Conservation (phyloP, 768 basidiomycete species). For the Kwoniella dendrophila region DNA sequence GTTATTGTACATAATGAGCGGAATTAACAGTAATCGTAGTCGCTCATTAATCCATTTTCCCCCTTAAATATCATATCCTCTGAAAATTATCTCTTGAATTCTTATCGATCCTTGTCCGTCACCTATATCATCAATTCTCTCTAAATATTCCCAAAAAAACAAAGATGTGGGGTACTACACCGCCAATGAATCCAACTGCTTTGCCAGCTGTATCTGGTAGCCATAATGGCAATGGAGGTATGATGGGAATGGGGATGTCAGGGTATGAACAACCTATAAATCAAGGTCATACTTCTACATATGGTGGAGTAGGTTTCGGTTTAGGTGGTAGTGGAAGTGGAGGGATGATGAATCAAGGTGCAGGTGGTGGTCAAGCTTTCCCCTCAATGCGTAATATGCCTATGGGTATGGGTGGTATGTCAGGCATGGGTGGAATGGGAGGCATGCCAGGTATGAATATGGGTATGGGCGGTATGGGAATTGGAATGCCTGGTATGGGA, state of each 20-base stretch:
- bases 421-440: slow-evolving; percentile 5
- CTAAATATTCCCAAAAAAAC: neutral
- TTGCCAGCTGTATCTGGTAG: slow-evolving; percentile 8
- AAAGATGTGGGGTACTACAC: slow-evolving; percentile 24
- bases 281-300: slow-evolving; percentile 18
- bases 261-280: slow-evolving; percentile 21
- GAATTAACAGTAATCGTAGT: no score
- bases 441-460: slow-evolving; percentile 23
- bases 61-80: no score
- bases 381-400: slow-evolving; percentile 17
- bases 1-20: no score
- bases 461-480: slow-evolving; percentile 15
- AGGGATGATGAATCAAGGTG: neutral
- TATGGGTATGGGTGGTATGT: slow-evolving; percentile 18
- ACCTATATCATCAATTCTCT: neutral
- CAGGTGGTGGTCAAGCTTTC: slow-evolving; percentile 10
- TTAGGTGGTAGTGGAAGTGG: slow-evolving; percentile 15
- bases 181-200: slow-evolving; percentile 19
- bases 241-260: no score
- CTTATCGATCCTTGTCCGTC: neutral
- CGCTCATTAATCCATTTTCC: no score
- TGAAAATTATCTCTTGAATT: no score
- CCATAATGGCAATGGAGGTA: slow-evolving; percentile 1
- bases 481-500: slow-evolving; percentile 8
- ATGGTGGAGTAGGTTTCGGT: slow-evolving; percentile 36